Evolutionary conservation across 495 filamentous ascomycete genomes (phyloP).

Genomic region (Usnea hakonensis): DNA sequence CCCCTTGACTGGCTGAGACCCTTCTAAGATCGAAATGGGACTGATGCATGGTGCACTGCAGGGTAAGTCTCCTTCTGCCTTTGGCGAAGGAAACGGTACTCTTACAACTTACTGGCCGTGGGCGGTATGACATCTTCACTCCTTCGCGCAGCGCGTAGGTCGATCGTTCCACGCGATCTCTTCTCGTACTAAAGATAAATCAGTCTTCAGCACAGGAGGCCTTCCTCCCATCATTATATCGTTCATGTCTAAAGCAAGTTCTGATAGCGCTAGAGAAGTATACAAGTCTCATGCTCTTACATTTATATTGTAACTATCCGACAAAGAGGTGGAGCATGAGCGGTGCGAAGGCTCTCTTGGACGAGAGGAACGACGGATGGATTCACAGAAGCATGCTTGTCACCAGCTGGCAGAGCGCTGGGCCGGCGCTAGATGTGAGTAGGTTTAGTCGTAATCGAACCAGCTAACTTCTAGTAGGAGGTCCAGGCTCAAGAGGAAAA

Average conservation of each 20-base stretch:
- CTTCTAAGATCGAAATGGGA: neutral
- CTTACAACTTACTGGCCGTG: neutral
- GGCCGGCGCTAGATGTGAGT: conserved; percentile 9
- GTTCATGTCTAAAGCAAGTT: conserved; percentile 1
- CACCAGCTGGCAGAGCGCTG: conserved; percentile 3
- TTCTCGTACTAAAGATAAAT: neutral
- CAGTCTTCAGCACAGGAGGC: conserved; percentile 8
- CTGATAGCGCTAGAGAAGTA: conserved; percentile 1
- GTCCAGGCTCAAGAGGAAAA: conserved; percentile 5
- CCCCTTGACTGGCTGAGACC: neutral
- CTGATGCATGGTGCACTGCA: neutral
- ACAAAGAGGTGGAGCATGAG: neutral
- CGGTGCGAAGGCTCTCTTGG: neutral
- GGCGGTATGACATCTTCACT: neutral
- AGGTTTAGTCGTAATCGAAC: neutral
- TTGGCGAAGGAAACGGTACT: neutral
- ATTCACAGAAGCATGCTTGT: conserved; percentile 8
- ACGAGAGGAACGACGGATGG: neutral
- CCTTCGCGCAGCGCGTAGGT: neutral
- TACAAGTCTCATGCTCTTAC: conserved; percentile 1
- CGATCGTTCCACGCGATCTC: neutral
- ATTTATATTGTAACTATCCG: conserved; percentile 1
- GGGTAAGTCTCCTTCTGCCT: neutral
- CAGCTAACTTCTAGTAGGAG: neutral
- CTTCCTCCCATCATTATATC: conserved; percentile 10